Base-by-base conservation (phyloP, 495 filamentous ascomycete species). In the Hypomontagnella submonticulosa region DNA sequence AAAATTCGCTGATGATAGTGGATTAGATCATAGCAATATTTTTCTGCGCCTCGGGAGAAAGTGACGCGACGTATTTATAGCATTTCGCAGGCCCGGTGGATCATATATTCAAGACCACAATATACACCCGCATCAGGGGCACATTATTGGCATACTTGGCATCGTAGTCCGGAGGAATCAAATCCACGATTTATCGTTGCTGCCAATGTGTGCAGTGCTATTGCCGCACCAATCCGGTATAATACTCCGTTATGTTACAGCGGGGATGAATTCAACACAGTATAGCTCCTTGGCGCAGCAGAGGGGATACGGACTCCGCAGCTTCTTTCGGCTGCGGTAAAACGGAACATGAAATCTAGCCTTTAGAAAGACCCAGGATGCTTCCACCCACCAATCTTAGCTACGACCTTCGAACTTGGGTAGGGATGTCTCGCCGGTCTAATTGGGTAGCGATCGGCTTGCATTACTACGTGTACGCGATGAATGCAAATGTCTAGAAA, bases 121-220 rank as follows among this genome's bases (percentile, higher is more conserved):
- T 12, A 4, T 13, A 34, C 34, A n/a, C 20, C 7, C 37, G 16
- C 12, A 19, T 32, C 54, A 50, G 54, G 54, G 54, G 59, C 18
- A 50, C 11, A 32, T 49, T 51, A 15, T 56, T 27, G 43, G 16
- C 13, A 23, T 48, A 43, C 59, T 68, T 68, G 59, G 65, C 58
- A 10, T 19, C 16, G 15, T 36, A 34, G 12, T 30, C 16, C 58
- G 65, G 65, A 63, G 15, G 37, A 59, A 59, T 68, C 7, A 7
- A 63, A 49, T 63, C 58, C 54, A 68, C 30, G 58, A 59, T 30
- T 48, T 38, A 48, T 44, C 27, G 42, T 50, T 23, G 11, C 16
- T 27, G 47, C 32, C 57, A 57, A 67, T 54, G 36, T 12, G 15
- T 43, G 37, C n/a, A 15, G 11, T 3, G 19, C 10, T 20, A 52